These are phyloP conservation scores for Pseudocercospora eumusae DNA, from an alignment of 2,329 filamentous ascomycete species.

Conservation along the genomic window DNA sequence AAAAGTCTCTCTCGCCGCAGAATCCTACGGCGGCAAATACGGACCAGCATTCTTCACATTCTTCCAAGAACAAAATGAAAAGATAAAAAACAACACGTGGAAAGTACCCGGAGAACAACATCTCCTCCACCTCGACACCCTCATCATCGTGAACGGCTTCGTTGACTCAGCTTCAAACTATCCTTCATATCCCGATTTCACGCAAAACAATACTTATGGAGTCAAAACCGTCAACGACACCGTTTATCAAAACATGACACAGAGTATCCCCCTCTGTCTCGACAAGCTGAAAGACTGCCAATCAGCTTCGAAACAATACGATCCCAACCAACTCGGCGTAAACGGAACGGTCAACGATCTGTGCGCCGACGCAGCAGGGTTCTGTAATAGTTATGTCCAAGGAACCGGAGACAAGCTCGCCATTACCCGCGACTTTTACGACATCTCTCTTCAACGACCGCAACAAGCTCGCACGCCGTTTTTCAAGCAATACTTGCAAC, in stretches of 20 bases:
- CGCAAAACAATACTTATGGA: conserved; percentile 60
- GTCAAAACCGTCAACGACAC: conserved; percentile 57
- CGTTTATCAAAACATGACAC: conserved; percentile 46
- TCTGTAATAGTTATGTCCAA: conserved; percentile 45
- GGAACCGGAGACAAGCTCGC: neutral
- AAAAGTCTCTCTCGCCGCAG: conserved; percentile 10
- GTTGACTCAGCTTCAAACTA: conserved; percentile 25
- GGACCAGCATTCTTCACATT: conserved; percentile 61
- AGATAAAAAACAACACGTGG: conserved; percentile 46
- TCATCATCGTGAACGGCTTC: conserved; percentile 21
- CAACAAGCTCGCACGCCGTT: conserved; percentile 51
- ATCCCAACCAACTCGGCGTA: conserved; percentile 34
- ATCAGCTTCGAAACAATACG: conserved; percentile 39
- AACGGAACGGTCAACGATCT: conserved; percentile 42
- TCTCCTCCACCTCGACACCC: conserved; percentile 46
- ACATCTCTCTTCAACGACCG: conserved; percentile 43
- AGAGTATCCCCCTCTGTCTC: conserved; percentile 58
- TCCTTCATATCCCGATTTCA: conserved; percentile 52
- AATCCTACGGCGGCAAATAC: conserved; percentile 56
- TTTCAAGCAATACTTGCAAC: conserved; percentile 53
- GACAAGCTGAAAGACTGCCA: conserved; percentile 44
- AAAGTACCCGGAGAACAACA: conserved; percentile 51
- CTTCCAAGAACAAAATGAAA: conserved; percentile 61
- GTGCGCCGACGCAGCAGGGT: conserved; percentile 50
- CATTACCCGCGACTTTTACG: conserved; percentile 45